Evolutionary conservation across 371 early-diverging fungal genomes (phyloP), one percentile per base, ranked within the genome.

Genomic region (Mortierella sp.): DNA sequence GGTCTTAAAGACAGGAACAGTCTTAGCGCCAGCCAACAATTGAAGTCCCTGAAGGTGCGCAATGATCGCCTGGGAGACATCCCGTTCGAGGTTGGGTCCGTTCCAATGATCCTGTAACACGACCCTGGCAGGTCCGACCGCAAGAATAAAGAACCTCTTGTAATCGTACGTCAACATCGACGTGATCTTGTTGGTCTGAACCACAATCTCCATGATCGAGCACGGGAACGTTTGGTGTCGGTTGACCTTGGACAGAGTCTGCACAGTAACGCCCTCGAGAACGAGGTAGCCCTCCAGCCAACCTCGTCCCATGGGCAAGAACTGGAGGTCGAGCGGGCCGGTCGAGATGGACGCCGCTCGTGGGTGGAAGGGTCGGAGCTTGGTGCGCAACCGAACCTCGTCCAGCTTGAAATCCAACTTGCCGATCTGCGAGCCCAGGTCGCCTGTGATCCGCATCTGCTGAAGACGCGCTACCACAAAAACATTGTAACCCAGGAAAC

Each of bases 381-480:
- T 89, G 0, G 89, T 88, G 14, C 88, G 80, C 43, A 94, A 50
- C 0, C 85, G 75, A 5, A 93, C 75, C 53, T 91, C 88, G 53
- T 90, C 79, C n/a, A 93, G 88, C 5, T 73, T 75, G 24, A 93
- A 80, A 8, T 85, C 88, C 46, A 94, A 89, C 74, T 91, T 93
- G 24, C 96, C 97, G 50, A 96, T 93, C 10, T 94, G 93, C 73
- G 95, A 95, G 4, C 96, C 95, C 24, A 96, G 82, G 78, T 96
- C 95, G 0, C 91, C 92, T 2, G 91, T 91, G 26, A 95, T 86
- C 19, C 82, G 77, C 54, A 95, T 89, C 14, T 81, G 82, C 31
- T 90, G 88, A 11, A 94, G 73, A 4, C 89, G 82, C 11, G 93
- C 59, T 0, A 90, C 89, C n/a, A 92, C 72, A 81, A 91, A 91